Percentiles rank a stretch among this genome's conserved stretches.
phyloP scores from a whole-genome alignment of 805 yeast genomes.

The Candida glaebosa region DNA sequence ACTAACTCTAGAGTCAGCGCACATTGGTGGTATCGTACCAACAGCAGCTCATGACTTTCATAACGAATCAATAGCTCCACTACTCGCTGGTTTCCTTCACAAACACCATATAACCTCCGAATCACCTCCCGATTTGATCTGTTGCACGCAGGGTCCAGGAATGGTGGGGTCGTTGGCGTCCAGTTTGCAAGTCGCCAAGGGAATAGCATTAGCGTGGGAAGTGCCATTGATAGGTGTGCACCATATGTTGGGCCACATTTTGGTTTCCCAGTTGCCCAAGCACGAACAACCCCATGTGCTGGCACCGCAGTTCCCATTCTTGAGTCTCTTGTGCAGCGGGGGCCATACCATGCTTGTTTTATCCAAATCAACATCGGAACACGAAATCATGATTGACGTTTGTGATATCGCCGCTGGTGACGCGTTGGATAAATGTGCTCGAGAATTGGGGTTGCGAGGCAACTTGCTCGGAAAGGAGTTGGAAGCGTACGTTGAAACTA shows the following conservation, averaged over 20 bases:
- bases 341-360: constrained; percentile 91
- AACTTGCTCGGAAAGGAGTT: constrained; percentile 83
- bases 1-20: constrained; percentile 60
- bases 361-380: constrained; percentile 57
- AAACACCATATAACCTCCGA: constrained; percentile 26
- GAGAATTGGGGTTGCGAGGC: constrained; percentile 77
- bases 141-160: constrained; percentile 96
- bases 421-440: constrained; percentile 87
- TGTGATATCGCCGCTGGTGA: constrained; percentile 92
- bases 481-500: constrained; percentile 49
- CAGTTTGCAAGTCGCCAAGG: constrained; percentile 82
- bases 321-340: constrained; percentile 81
- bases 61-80: constrained; percentile 49
- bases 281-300: constrained; percentile 44
- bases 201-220: constrained; percentile 73
- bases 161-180: constrained; percentile 86
- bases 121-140: constrained; percentile 64
- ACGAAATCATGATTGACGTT: constrained; percentile 71
- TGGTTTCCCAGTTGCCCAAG: constrained; percentile 42
- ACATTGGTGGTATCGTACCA: constrained; percentile 84
- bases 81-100: constrained; percentile 45
- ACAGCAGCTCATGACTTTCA: constrained; percentile 81
- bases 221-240: constrained; percentile 86
- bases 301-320: constrained; percentile 59
- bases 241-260: constrained; percentile 92